phyloP scores from a whole-genome alignment of 208 protist genomes.

The Endotrypanum monterogeii region DNA sequence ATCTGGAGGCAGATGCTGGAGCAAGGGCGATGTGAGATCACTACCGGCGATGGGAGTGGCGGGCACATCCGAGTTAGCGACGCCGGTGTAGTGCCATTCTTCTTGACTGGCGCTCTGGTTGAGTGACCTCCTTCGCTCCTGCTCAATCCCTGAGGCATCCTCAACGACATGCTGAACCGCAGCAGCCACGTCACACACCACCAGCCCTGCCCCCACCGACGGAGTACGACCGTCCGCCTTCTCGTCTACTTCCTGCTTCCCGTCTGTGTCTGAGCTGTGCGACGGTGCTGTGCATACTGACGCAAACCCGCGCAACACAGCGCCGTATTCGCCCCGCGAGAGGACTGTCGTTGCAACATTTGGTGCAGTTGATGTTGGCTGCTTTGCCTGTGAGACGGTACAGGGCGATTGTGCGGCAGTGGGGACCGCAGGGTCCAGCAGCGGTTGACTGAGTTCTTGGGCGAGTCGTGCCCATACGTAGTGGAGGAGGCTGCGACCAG shows the following conservation, averaged over 20 bases:
- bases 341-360: conserved; percentile 11
- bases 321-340: conserved; percentile 19
- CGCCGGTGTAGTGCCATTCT: conserved; percentile 7
- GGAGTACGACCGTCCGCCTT: background rate
- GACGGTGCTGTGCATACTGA: background rate
- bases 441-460: conserved; percentile 28
- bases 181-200: conserved; percentile 10
- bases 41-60: background rate
- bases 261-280: background rate
- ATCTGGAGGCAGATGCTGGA: background rate
- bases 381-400: background rate
- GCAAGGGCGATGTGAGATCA: conserved; percentile 3
- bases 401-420: background rate
- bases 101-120: conserved; percentile 6
- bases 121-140: conserved; percentile 12
- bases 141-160: conserved; percentile 17
- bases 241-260: background rate
- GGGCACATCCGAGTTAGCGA: background rate
- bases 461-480: conserved; percentile 32
- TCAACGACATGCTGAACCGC: conserved; percentile 21
- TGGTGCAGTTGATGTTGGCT: background rate
- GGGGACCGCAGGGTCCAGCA: conserved; percentile 2
- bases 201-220: background rate
- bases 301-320: conserved; percentile 17
- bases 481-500: conserved; percentile 32